Conservation (phyloP, 1,284 basidiomycete genomes). For the Cutaneotrichosporon dermatis region DNA sequence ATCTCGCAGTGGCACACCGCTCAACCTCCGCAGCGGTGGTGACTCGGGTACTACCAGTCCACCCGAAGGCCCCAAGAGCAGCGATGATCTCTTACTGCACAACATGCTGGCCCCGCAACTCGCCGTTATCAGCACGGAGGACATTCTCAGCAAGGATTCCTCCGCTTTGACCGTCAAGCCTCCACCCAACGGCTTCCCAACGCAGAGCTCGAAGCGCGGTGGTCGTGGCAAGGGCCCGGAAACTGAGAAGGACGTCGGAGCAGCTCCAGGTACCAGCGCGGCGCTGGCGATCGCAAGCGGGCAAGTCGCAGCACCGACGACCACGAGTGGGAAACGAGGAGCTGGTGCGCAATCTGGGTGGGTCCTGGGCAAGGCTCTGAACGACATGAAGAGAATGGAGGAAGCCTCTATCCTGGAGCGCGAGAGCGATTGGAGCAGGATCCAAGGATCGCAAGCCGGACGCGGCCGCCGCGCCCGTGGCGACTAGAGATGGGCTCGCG, state of each 20-base stretch:
- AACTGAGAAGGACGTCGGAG: conserved; percentile 23
- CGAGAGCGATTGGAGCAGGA: conserved; percentile 48
- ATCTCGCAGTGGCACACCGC: conserved; percentile 13
- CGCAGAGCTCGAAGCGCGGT: conserved; percentile 35
- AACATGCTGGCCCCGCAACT: conserved; percentile 36
- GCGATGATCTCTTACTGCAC: conserved; percentile 38
- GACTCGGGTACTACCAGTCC: conserved; percentile 17
- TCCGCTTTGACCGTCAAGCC: conserved; percentile 43
- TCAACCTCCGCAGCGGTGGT: conserved; percentile 13
- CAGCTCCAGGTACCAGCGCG: conserved; percentile 38
- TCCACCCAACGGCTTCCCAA: conserved; percentile 24
- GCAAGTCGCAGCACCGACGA: conserved; percentile 19
- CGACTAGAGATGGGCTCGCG: conserved; percentile 17
- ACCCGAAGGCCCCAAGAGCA: conserved; percentile 26
- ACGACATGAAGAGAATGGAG: conserved; percentile 46
- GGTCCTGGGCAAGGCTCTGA: conserved; percentile 46
- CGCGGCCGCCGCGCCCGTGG: conserved; percentile 37
- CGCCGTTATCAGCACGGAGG: conserved; percentile 39
- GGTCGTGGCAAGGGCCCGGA: conserved; percentile 35
- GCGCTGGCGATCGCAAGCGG: conserved; percentile 38
- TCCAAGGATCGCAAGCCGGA: conserved; percentile 35
- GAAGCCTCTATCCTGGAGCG: conserved; percentile 43
- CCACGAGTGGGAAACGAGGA: conserved; percentile 29
- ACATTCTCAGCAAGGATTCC: conserved; percentile 41
- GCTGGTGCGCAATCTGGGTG: conserved; percentile 34